Evolutionary conservation across 1,284 basidiomycete species (phyloP).

Genomic region (Earliella scabrosa): DNA sequence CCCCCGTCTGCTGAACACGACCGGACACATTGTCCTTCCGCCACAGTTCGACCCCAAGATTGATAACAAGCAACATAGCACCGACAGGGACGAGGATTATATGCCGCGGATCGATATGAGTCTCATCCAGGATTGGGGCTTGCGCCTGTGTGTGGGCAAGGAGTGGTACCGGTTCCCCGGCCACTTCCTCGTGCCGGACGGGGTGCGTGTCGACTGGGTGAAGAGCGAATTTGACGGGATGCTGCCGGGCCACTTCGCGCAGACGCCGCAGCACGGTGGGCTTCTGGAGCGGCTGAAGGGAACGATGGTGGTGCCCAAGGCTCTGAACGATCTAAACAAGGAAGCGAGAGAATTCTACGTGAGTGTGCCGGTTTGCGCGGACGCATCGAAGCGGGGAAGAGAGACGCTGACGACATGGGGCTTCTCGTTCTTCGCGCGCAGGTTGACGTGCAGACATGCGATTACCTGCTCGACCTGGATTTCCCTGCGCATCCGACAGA

Average conservation of each 20-base stretch:
- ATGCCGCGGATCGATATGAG: constrained; percentile 70
- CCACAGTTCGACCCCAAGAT: constrained; percentile 38
- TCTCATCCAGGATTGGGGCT: constrained; percentile 69
- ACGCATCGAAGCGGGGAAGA: constrained; percentile 1
- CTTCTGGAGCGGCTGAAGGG: constrained; percentile 65
- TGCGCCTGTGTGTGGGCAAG: constrained; percentile 89
- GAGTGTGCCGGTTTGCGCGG: constrained; percentile 39
- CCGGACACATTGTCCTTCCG: constrained; percentile 58
- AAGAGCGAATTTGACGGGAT: constrained; percentile 91
- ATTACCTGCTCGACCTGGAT: constrained; percentile 88
- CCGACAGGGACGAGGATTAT: constrained; percentile 49
- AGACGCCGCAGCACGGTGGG: constrained; percentile 37
- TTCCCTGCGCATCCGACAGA: constrained; percentile 68
- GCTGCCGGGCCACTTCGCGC: constrained; percentile 82
- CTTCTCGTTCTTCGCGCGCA: constrained; percentile 36
- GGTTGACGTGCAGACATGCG: constrained; percentile 76
- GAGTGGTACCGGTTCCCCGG: constrained; percentile 98
- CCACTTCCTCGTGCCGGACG: constrained; percentile 87
- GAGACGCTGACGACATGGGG: constrained; percentile 18
- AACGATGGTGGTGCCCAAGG: constrained; percentile 65
- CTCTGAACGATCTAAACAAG: constrained; percentile 89
- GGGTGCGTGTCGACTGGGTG: constrained; percentile 84
- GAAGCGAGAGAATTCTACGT: constrained; percentile 86
- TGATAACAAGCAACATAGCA: background rate
- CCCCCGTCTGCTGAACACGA: constrained; percentile 77